Conservation (phyloP, 345 rosid genomes). For the Schrenkiella parvula region DNA sequence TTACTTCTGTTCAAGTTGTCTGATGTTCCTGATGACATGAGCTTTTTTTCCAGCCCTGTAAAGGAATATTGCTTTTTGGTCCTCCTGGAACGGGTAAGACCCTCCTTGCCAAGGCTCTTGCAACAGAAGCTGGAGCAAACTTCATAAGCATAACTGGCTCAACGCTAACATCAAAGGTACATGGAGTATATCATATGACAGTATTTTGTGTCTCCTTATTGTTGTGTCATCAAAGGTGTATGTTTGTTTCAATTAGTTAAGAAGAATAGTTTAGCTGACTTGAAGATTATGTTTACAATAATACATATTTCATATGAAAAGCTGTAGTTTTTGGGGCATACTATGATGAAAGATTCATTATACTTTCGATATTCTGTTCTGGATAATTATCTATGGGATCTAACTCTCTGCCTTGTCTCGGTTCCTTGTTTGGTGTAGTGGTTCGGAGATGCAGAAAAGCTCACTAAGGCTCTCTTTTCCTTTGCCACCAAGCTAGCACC, state of each 20-base stretch:
- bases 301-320: neutral
- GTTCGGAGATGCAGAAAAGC: slow-evolving; percentile 99
- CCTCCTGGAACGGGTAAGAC: slow-evolving; percentile 99
- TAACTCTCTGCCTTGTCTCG: slow-evolving; percentile 10
- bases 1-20: slow-evolving; percentile 12
- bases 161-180: slow-evolving; percentile 90
- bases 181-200: neutral
- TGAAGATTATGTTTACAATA: neutral
- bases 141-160: slow-evolving; percentile 98
- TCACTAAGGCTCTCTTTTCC: slow-evolving; percentile 92
- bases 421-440: slow-evolving; percentile 48
- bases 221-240: slow-evolving; percentile 7
- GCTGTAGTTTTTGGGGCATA: neutral
- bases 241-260: slow-evolving; percentile 1
- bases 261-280: neutral
- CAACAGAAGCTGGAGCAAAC: slow-evolving; percentile 97
- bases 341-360: neutral
- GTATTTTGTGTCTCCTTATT: neutral
- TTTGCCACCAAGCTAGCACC: slow-evolving; percentile 93
- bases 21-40: slow-evolving; percentile 15
- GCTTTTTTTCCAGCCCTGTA: slow-evolving; percentile 73
- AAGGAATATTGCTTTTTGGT: slow-evolving; percentile 96
- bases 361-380: neutral
- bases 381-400: neutral
- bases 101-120: slow-evolving; percentile 94